phyloP scores from a whole-genome alignment of 371 early-diverging fungal species.

The Circinella minor region DNA sequence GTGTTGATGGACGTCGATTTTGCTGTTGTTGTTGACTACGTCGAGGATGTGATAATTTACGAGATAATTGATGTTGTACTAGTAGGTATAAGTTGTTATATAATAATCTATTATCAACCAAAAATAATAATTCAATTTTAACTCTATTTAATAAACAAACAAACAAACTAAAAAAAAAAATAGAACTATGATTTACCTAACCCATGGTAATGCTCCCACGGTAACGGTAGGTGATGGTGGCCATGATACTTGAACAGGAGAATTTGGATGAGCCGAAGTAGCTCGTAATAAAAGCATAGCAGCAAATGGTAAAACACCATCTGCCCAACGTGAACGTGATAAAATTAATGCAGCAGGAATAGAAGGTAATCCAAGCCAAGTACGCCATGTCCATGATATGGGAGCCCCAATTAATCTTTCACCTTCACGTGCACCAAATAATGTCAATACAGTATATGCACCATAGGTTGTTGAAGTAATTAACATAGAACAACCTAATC shows the following conservation, averaged over 20 bases:
- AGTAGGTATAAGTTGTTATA: constrained; percentile 53
- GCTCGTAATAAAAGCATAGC: constrained; percentile 35
- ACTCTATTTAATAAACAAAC: neutral
- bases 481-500: constrained; percentile 65
- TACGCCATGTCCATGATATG: constrained; percentile 65
- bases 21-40: constrained; percentile 8
- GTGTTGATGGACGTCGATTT: constrained; percentile 20
- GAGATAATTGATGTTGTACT: constrained; percentile 25
- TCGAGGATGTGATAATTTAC: constrained; percentile 31
- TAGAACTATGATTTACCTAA: constrained; percentile 37
- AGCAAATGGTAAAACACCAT: constrained; percentile 38
- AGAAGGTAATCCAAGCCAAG: constrained; percentile 69
- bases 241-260: constrained; percentile 52
- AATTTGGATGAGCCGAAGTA: constrained; percentile 22
- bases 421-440: constrained; percentile 73
- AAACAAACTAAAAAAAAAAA: neutral
- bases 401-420: constrained; percentile 66
- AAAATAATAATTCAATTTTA: neutral
- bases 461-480: constrained; percentile 70
- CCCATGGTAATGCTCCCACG: constrained; percentile 63
- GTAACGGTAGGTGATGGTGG: constrained; percentile 61
- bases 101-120: constrained; percentile 35
- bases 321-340: constrained; percentile 57
- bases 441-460: constrained; percentile 71
- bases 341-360: constrained; percentile 68